Evolutionary conservation across 2,329 filamentous ascomycete genomes (phyloP).

Genomic region (Clonostachys rhizophaga): DNA sequence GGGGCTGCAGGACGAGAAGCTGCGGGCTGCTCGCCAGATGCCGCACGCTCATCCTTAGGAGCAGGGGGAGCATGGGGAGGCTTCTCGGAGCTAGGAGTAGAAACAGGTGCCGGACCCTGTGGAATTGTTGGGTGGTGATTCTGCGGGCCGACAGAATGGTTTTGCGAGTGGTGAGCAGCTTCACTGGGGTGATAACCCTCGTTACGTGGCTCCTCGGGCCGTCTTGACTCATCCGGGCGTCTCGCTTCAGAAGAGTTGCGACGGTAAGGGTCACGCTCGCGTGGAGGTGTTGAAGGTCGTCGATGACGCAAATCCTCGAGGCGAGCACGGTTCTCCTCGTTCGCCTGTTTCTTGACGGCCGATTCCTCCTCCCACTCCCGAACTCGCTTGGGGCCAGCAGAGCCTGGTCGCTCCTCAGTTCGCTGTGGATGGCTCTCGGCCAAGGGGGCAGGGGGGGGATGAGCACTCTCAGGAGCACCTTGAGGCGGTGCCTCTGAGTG

Average conservation of each 20-base stretch:
- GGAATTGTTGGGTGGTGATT: slow-evolving; percentile 12
- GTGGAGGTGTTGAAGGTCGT: slow-evolving; percentile 70
- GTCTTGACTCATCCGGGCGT: slow-evolving; percentile 59
- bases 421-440: slow-evolving; percentile 63
- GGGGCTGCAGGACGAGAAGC: slow-evolving; percentile 28
- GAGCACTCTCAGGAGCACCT: slow-evolving; percentile 55
- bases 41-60: slow-evolving; percentile 56
- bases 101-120: slow-evolving; percentile 44
- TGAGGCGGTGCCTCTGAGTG: slow-evolving; percentile 57
- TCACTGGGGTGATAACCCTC: slow-evolving; percentile 90
- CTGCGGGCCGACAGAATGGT: slow-evolving; percentile 44
- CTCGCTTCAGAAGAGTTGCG: slow-evolving; percentile 73
- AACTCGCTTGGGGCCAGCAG: slow-evolving; percentile 75
- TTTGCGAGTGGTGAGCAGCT: slow-evolving; percentile 70
- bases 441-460: slow-evolving; percentile 48
- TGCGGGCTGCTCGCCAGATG: slow-evolving; percentile 30
- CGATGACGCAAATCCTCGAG: slow-evolving; percentile 81
- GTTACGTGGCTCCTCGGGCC: slow-evolving; percentile 55
- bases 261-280: slow-evolving; percentile 53
- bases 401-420: slow-evolving; percentile 69
- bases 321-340: slow-evolving; percentile 80
- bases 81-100: slow-evolving; percentile 36
- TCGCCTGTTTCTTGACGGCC: slow-evolving; percentile 77
- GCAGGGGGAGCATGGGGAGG: slow-evolving; percentile 13
- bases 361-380: slow-evolving; percentile 91